Conservation (phyloP, 164 flowering plant species). For the Tetrastigma voinierianum region DNA sequence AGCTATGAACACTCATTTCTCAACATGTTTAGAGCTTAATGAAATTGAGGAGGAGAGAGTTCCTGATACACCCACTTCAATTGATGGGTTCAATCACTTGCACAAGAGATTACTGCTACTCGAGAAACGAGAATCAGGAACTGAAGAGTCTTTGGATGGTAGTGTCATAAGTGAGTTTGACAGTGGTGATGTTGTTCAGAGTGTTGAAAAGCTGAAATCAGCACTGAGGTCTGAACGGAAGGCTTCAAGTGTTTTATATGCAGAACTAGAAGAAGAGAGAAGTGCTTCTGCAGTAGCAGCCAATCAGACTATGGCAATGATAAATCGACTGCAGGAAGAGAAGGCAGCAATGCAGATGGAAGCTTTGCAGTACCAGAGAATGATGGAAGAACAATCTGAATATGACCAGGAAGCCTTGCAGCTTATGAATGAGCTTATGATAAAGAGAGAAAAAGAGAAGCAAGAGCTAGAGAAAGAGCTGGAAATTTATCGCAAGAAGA, state of each 20-base stretch:
- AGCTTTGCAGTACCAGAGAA: slow-evolving; percentile 88
- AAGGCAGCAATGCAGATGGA: slow-evolving; percentile 94
- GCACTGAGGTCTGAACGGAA: slow-evolving; percentile 56
- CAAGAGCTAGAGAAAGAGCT: slow-evolving; percentile 71
- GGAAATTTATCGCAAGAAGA: slow-evolving; percentile 49
- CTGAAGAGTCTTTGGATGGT: slow-evolving; percentile 67
- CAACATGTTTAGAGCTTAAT: slow-evolving; percentile 29
- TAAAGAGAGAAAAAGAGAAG: slow-evolving; percentile 85
- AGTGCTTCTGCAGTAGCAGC: slow-evolving; percentile 87
- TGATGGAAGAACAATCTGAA: slow-evolving; percentile 97
- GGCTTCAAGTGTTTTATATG: slow-evolving; percentile 58
- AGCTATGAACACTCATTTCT: slow-evolving; percentile 16
- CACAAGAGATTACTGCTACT: slow-evolving; percentile 40
- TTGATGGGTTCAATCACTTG: slow-evolving; percentile 35
- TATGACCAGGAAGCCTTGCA: slow-evolving; percentile 88
- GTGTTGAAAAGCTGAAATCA: slow-evolving; percentile 56
- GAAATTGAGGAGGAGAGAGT: slow-evolving; percentile 60
- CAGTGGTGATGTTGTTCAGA: slow-evolving; percentile 34
- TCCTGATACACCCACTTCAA: slow-evolving; percentile 57
- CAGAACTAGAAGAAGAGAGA: slow-evolving; percentile 89
- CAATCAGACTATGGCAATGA: slow-evolving; percentile 97
- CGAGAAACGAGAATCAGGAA: slow-evolving; percentile 47
- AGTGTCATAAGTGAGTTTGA: slow-evolving; percentile 61
- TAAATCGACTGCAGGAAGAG: slow-evolving; percentile 90
- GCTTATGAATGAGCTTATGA: slow-evolving; percentile 78